These are phyloP conservation scores for Exophiala calicioides DNA, from an alignment of 2,329 filamentous ascomycete genomes.

Conservation along the genomic window DNA sequence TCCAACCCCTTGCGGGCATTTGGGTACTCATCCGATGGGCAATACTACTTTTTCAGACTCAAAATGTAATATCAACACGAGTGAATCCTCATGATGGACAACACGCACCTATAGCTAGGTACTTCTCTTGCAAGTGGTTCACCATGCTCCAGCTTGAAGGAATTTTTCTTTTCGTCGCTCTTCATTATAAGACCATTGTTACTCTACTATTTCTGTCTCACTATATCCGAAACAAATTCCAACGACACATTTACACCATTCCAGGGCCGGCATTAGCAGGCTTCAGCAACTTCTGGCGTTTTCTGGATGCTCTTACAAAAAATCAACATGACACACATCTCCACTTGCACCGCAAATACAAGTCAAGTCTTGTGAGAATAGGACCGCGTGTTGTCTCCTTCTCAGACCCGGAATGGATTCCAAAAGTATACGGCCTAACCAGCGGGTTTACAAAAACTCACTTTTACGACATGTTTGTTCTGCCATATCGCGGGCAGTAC, in stretches of 20 bases:
- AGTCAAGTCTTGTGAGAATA: conserved; percentile 67
- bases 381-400: conserved; percentile 75
- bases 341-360: conserved; percentile 68
- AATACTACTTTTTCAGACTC: too few species aligned
- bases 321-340: conserved; percentile 68
- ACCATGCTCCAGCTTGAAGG: too few species aligned
- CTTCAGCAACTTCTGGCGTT: conserved; percentile 72
- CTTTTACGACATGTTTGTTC: conserved; percentile 17
- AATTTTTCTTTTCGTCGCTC: too few species aligned
- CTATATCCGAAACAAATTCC: conserved; percentile 31
- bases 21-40: too few species aligned
- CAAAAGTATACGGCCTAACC: conserved; percentile 76
- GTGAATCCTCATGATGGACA: too few species aligned
- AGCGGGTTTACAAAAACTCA: conserved; percentile 75
- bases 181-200: too few species aligned
- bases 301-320: conserved; percentile 65
- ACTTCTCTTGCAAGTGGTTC: too few species aligned
- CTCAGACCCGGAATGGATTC: conserved; percentile 69
- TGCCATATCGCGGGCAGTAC: conserved; percentile 31
- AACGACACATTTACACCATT: conserved; percentile 44
- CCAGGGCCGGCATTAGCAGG: conserved; percentile 71
- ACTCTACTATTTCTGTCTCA: too few species aligned
- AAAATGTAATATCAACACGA: too few species aligned
- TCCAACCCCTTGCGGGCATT: too few species aligned
- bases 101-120: too few species aligned